phyloP scores from a whole-genome alignment of 2,329 filamentous ascomycete genomes.

The Chaetomium globosum region DNA sequence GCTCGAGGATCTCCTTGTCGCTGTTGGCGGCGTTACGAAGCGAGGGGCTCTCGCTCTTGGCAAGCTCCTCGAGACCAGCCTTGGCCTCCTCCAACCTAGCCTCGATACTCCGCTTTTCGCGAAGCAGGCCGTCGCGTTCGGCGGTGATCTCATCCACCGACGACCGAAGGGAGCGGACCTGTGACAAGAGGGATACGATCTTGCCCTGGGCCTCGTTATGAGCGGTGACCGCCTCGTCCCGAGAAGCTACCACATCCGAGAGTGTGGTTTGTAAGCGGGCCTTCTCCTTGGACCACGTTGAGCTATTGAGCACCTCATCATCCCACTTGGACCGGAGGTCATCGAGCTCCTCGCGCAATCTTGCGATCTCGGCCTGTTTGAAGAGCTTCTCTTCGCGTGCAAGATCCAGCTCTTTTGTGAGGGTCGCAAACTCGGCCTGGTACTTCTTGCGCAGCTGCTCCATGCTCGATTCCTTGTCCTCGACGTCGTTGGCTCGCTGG shows the following conservation, averaged over 20 bases:
- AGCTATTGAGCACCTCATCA: conserved; percentile 95
- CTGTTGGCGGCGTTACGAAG: conserved; percentile 86
- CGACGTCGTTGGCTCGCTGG: conserved; percentile 91
- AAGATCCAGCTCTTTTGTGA: conserved; percentile 90
- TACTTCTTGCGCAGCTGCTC: conserved; percentile 98
- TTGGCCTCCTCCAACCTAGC: conserved; percentile 83
- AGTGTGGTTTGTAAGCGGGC: conserved; percentile 85
- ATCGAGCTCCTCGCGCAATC: conserved; percentile 92
- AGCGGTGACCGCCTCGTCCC: conserved; percentile 88
- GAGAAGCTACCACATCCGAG: conserved; percentile 83
- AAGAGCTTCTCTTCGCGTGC: conserved; percentile 86
- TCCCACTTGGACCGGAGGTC: conserved; percentile 97
- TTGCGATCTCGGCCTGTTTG: conserved; percentile 83
- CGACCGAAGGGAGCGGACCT: conserved; percentile 81
- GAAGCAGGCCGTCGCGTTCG: conserved; percentile 79
- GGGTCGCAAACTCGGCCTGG: conserved; percentile 83
- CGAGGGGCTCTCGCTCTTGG: conserved; percentile 80
- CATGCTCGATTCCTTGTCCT: conserved; percentile 93
- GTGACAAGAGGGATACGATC: conserved; percentile 85
- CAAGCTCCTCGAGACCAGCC: conserved; percentile 83
- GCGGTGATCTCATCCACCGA: conserved; percentile 82
- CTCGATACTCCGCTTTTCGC: conserved; percentile 90
- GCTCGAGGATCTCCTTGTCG: conserved; percentile 84
- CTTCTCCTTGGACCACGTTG: conserved; percentile 98
- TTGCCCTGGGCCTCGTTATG: conserved; percentile 95